Percentiles rank a stretch among this genome's conserved stretches.
These are phyloP conservation scores for Botrytis cinerea DNA, from an alignment of 2,329 filamentous ascomycete genomes.

Conservation along the genomic window DNA sequence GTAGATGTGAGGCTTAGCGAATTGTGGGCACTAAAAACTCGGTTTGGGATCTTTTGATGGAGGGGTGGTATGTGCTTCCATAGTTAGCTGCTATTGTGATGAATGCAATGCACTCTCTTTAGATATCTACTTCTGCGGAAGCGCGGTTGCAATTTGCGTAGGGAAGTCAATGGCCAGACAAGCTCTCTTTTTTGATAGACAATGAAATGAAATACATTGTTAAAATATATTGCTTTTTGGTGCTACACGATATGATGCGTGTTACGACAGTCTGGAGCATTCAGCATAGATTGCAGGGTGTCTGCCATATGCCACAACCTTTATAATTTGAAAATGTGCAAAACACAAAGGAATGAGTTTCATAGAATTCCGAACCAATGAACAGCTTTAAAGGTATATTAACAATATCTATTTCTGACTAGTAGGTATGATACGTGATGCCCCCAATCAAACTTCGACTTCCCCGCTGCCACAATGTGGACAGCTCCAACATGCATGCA, in stretches of 20 bases:
- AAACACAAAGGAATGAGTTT: background rate
- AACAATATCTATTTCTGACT: constrained; percentile 10
- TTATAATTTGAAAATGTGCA: background rate
- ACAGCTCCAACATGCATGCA: background rate
- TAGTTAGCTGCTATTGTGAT: constrained; percentile 9
- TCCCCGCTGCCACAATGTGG: background rate
- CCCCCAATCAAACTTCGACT: background rate
- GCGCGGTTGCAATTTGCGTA: constrained; percentile 8
- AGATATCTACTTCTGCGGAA: constrained; percentile 8
- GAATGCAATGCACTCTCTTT: constrained; percentile 11
- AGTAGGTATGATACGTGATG: background rate
- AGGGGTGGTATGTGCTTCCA: constrained; percentile 4
- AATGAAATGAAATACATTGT: background rate
- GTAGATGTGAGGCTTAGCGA: constrained; percentile 20
- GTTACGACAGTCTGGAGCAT: background rate
- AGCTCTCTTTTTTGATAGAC: background rate
- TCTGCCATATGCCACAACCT: no score
- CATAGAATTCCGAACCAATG: background rate
- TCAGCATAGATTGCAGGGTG: background rate
- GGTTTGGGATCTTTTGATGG: constrained; percentile 16
- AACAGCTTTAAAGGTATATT: background rate
- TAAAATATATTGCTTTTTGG: background rate
- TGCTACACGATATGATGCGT: background rate
- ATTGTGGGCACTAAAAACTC: constrained; percentile 16
- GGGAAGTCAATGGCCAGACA: background rate